These are phyloP conservation scores for Ophiostoma sp. DNA, from an alignment of 2,329 filamentous ascomycete genomes.

Conservation along the genomic window DNA sequence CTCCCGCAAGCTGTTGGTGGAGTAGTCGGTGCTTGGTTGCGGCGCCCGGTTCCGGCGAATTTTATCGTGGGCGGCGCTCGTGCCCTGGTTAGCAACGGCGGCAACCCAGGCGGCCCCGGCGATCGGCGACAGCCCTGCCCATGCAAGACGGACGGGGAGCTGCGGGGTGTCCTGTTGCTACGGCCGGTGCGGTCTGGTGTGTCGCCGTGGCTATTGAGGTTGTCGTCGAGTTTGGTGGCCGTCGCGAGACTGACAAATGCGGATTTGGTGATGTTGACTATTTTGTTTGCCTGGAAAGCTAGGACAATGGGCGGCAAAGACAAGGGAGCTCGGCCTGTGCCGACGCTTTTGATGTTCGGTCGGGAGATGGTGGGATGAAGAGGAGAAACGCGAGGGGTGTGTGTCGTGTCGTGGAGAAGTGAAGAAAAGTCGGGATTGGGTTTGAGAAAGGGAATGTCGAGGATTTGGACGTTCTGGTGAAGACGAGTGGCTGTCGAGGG, in stretches of 20 bases:
- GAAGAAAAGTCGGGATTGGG: not conserved
- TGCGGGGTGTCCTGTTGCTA: not conserved
- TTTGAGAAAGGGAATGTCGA: not conserved
- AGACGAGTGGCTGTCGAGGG: constrained; percentile 14
- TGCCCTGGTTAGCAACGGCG: constrained; percentile 11
- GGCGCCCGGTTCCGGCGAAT: too few relatives aligned
- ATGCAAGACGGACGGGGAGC: constrained; percentile 12
- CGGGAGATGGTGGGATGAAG: not conserved
- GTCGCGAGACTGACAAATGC: not conserved
- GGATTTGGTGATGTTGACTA: not conserved
- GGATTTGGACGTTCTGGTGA: not conserved
- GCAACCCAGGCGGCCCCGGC: constrained; percentile 18
- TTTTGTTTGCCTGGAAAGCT: constrained; percentile 10
- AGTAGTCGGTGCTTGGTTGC: not conserved
- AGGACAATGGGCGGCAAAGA: not conserved
- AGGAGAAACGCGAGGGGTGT: not conserved
- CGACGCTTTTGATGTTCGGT: constrained; percentile 9
- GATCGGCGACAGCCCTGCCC: constrained; percentile 9
- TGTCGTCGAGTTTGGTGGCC: not conserved
- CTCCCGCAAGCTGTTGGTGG: not conserved
- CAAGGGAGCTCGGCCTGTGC: constrained; percentile 1
- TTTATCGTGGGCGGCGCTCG: not conserved
- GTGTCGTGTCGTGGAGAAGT: not conserved
- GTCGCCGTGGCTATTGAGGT: not conserved
- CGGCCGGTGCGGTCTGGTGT: not conserved